phyloP scores from a whole-genome alignment of 306 rosid species.

The Crotalaria pallida region DNA sequence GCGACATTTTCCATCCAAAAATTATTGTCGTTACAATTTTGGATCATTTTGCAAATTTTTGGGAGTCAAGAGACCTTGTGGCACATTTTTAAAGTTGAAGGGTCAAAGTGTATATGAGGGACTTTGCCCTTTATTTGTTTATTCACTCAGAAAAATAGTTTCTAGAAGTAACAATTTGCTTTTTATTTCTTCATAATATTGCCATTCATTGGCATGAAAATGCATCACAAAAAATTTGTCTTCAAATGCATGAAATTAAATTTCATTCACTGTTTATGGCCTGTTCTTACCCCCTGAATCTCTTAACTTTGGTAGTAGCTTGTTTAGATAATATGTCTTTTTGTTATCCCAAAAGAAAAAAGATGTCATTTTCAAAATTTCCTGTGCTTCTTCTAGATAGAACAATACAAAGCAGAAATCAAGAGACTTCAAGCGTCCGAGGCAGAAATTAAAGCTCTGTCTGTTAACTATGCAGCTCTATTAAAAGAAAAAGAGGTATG shows the following conservation, averaged over 20 bases:
- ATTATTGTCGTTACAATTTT: too few species aligned
- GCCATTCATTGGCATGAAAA: background rate
- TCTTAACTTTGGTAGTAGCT: background rate
- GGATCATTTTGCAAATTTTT: too few species aligned
- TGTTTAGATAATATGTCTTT: slow-evolving; percentile 10
- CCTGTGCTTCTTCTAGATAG: slow-evolving; percentile 40
- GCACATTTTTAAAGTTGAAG: background rate
- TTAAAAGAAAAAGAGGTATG: slow-evolving; percentile 76
- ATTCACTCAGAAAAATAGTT: background rate
- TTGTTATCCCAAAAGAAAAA: background rate
- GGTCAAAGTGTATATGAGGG: background rate
- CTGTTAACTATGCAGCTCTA: slow-evolving; percentile 67
- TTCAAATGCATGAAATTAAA: background rate
- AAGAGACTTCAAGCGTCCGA: slow-evolving; percentile 76
- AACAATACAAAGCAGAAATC: slow-evolving; percentile 58
- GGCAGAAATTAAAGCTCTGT: slow-evolving; percentile 74
- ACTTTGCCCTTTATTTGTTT: background rate
- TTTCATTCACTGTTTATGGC: background rate
- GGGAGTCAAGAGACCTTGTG: background rate
- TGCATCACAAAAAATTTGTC: background rate
- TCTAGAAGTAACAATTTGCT: background rate
- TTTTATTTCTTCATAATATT: background rate
- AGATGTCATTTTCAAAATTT: background rate
- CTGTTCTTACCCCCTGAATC: background rate
- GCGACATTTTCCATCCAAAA: too few species aligned